These are phyloP conservation scores for Suillus ampliporus DNA, from an alignment of 768 basidiomycete species.

Conservation along the genomic window DNA sequence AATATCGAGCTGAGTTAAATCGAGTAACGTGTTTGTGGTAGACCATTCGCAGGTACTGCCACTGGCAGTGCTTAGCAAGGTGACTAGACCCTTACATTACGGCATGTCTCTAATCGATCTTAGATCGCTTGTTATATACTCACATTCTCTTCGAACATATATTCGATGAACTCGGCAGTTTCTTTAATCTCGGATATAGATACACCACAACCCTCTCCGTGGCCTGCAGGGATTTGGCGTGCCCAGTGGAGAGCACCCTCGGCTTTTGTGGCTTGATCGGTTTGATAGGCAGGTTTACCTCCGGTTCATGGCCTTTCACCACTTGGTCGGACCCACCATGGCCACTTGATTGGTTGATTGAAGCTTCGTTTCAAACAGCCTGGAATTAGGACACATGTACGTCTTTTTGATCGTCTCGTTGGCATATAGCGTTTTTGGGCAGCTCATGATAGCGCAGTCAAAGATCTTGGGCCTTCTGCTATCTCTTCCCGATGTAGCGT, in stretches of 20 bases:
- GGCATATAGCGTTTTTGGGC: conserved; percentile 13
- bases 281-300: conserved; percentile 2
- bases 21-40: neutral
- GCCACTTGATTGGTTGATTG: conserved; percentile 15
- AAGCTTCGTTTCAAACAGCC: conserved; percentile 9
- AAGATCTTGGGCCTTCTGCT: neutral
- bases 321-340: neutral
- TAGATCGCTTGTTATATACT: neutral
- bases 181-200: conserved; percentile 9
- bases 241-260: neutral
- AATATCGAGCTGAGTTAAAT: neutral
- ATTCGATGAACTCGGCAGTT: conserved; percentile 3
- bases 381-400: conserved; percentile 6
- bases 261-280: conserved; percentile 5
- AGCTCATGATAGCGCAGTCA: conserved; percentile 26
- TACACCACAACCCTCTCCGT: conserved; percentile 4
- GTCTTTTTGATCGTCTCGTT: conserved; percentile 7
- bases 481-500: conserved; percentile 31
- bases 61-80: neutral
- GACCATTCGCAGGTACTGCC: too few species aligned
- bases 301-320: neutral
- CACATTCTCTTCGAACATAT: neutral
- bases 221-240: conserved; percentile 1
- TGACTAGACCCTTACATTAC: neutral
- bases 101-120: neutral